These are phyloP conservation scores for Uronychia binucleata DNA, from an alignment of 73 alveolate species.

Conservation along the genomic window DNA sequence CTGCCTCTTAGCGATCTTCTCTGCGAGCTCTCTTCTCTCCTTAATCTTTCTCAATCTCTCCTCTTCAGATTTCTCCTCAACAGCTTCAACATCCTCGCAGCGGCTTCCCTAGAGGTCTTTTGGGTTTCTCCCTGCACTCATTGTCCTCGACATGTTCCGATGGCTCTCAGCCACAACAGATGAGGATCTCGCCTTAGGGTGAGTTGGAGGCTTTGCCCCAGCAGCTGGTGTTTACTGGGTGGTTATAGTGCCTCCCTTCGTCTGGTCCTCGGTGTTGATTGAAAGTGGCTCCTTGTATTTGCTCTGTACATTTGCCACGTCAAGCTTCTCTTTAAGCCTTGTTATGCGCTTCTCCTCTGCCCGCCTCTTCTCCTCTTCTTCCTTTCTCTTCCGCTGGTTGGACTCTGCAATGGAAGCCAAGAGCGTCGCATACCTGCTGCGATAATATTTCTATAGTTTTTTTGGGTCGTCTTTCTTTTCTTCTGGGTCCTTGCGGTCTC, in stretches of 20 bases:
- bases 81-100: slow-evolving; percentile 29
- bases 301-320: slow-evolving; percentile 41
- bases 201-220: neutral
- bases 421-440: slow-evolving; percentile 58
- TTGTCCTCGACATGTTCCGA: neutral
- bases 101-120: neutral
- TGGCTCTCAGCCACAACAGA: too few species aligned
- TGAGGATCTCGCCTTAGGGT: neutral
- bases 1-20: slow-evolving; percentile 40
- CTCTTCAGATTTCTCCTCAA: slow-evolving; percentile 62
- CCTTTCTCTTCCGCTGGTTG: slow-evolving; percentile 52
- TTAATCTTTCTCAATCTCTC: slow-evolving; percentile 31
- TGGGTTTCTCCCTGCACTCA: neutral
- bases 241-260: too few species aligned
- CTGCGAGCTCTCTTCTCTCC: slow-evolving; percentile 55
- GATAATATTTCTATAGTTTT: slow-evolving; percentile 49
- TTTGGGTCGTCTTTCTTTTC: slow-evolving; percentile 50
- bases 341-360: slow-evolving; percentile 49
- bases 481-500: neutral
- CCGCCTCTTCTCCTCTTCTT: slow-evolving; percentile 46
- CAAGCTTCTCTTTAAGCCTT: slow-evolving; percentile 54
- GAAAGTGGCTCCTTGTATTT: slow-evolving; percentile 13
- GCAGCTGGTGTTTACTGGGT: neutral
- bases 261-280: too few species aligned
- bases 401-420: slow-evolving; percentile 47